phyloP scores from a whole-genome alignment of 148 eudicot species.

The Cornus controversa region DNA sequence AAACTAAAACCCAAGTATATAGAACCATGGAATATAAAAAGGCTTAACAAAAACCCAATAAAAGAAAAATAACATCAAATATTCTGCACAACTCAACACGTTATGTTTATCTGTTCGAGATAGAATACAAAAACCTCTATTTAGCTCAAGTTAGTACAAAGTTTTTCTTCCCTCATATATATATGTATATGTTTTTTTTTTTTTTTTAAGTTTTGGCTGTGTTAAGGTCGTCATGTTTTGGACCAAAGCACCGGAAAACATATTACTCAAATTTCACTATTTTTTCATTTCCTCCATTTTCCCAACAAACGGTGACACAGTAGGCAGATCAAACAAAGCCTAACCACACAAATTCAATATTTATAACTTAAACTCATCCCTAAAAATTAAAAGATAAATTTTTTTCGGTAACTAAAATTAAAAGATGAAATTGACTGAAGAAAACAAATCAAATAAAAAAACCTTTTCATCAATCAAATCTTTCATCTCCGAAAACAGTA shows the following conservation, averaged over 20 bases:
- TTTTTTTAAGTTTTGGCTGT: not conserved
- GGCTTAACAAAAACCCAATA: not conserved
- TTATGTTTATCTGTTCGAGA: not conserved
- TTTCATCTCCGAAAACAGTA: not conserved
- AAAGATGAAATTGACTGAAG: not conserved
- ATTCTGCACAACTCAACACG: not conserved
- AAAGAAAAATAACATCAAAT: not conserved
- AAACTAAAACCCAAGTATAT: not conserved
- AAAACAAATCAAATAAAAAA: not conserved
- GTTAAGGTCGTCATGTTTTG: not conserved
- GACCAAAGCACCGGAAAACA: not conserved
- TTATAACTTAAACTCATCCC: not conserved
- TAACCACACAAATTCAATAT: not conserved
- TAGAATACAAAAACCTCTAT: not conserved
- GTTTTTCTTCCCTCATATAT: not conserved
- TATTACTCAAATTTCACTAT: not conserved
- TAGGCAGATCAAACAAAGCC: not conserved
- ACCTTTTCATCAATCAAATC: conserved; percentile 1
- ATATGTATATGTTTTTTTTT: no score
- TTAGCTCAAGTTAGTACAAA: not conserved
- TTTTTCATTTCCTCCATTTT: not conserved
- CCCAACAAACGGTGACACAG: not conserved
- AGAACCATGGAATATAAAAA: no score
- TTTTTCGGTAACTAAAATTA: no score
- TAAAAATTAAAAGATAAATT: not conserved